A percentile compares a stretch with the other conserved stretches of the same genome.
These are phyloP conservation scores for Kentomonas sorsogonicus DNA, from an alignment of 208 protist genomes.

Conservation along the genomic window DNA sequence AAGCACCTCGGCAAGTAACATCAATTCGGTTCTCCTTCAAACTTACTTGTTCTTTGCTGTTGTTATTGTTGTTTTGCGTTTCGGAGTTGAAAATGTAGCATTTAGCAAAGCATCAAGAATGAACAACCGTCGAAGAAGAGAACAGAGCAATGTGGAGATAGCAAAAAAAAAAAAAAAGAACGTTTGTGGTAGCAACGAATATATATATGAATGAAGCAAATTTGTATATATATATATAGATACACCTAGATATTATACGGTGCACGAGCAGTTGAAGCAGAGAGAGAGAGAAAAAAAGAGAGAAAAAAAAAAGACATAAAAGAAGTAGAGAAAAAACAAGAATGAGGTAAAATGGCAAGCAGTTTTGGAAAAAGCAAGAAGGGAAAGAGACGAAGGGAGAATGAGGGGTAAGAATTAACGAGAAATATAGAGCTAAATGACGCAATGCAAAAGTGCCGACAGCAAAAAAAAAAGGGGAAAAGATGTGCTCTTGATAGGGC, in stretches of 20 bases:
- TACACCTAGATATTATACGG: neutral
- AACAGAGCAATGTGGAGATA: slow-evolving; percentile 7
- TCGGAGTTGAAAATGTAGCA: too few species aligned
- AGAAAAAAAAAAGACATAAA: slow-evolving; percentile 4
- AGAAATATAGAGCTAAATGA: slow-evolving; percentile 13
- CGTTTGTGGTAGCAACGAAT: too few species aligned
- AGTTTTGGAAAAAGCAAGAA: neutral
- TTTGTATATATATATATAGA: neutral
- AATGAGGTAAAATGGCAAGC: neutral
- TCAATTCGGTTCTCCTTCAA: too few species aligned
- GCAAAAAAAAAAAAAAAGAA: slow-evolving; percentile 15
- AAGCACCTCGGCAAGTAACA: too few species aligned
- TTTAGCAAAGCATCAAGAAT: neutral
- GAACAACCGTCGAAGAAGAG: slow-evolving; percentile 1
- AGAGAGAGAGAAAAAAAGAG: neutral
- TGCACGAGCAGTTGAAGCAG: neutral
- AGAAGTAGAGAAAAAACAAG: slow-evolving; percentile 2
- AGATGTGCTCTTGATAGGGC: neutral
- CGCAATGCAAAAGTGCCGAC: neutral
- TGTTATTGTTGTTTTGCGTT: too few species aligned
- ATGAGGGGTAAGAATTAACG: slow-evolving; percentile 10
- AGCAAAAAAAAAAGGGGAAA: slow-evolving; percentile 19
- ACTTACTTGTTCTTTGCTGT: too few species aligned
- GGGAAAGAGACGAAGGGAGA: slow-evolving; percentile 11
- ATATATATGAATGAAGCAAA: neutral